Base-by-base conservation (phyloP, 139 green algal genomes). In the Picochlorum sp. region DNA sequence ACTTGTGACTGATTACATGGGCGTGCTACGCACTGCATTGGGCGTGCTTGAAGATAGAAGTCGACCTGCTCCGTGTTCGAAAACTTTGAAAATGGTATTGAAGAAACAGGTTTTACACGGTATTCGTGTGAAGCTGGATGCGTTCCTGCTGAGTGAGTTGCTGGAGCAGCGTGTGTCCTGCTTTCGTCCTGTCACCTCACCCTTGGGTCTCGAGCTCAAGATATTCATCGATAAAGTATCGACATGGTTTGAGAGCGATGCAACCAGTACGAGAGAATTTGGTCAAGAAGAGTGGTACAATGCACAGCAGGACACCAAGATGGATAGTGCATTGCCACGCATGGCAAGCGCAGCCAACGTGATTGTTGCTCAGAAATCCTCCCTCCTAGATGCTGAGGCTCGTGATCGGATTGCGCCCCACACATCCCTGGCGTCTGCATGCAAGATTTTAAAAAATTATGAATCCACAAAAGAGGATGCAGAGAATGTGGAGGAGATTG, bases 311-410 rank as follows among this genome's bases (percentile, higher is more conserved):
- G n/a, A 54, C 15, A 54, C 11, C 47, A 41, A 41, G 34, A 41
- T 41, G 47, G 47, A 20, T 21, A 20, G 18, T 55, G 47, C n/a
- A 23, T 13, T 59, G 20, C 51, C 51, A 37, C 23, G 51, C n/a
- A 38, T 59, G 51, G 26, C 20, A 18, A n/a, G n/a, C 15, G 79
- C 81, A 0, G 83, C 82, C 2, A 84, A 95, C 67, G 73, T 95
- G 79, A 73, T 95, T 51, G 91, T 94, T 82, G 87, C 92, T 80
- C 87, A 86, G 54, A 95, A 93, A 75, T 67, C 78, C 63, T 45
- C 62, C 32, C 70, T 88, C 60, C 78, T 81, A 20, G 80, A 83
- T 63, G 37, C 41, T 18, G 45, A 62, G 41, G 76, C 84, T 26
- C 66, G 76, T 8, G 14, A 54, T 0, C 75, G 78, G 6, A 69